Conservation (phyloP, 2,329 filamentous ascomycete species). For the Cyclaneusma minus region DNA sequence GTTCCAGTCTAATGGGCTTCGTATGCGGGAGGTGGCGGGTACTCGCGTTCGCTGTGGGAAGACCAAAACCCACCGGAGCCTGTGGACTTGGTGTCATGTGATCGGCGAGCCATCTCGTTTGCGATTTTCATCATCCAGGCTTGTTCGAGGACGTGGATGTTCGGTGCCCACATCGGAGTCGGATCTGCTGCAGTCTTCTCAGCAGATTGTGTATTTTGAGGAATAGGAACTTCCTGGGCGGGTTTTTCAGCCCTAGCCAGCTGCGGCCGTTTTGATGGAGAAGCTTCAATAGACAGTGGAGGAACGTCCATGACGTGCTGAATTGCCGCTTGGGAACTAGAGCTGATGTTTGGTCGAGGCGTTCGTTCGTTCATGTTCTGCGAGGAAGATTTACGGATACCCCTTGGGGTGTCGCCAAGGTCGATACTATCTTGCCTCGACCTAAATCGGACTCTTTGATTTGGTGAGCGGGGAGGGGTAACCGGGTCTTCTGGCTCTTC, state of each 20-base stretch:
- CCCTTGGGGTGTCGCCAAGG: conserved; percentile 20
- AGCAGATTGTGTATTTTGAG: no score
- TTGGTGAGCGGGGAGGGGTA: conserved; percentile 33
- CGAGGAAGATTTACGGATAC: no score
- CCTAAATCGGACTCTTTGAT: conserved; percentile 17
- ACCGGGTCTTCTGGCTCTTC: conserved; percentile 42
- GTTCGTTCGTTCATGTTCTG: no score
- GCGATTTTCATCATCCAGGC: conserved; percentile 91
- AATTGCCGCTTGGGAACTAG: no score
- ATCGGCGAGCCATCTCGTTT: conserved; percentile 72
- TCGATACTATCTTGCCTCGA: conserved; percentile 15
- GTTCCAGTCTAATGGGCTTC: no score
- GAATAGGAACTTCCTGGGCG: conserved; percentile 7
- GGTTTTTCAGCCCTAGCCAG: conserved; percentile 6
- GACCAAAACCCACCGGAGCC: conserved; percentile 24
- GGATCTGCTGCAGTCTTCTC: conserved; percentile 17
- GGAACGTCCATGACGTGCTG: no score
- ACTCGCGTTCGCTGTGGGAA: conserved; percentile 31
- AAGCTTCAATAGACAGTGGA: conserved; percentile 3
- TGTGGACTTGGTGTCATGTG: conserved; percentile 66
- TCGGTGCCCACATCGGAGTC: conserved; percentile 13
- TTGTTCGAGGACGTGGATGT: conserved; percentile 26
- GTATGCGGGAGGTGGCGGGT: conserved; percentile 46
- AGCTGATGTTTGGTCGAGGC: no score
- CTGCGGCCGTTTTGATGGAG: conserved; percentile 6